Evolutionary conservation across 768 basidiomycete species (phyloP), one percentile per base, ranked within the genome.

Genomic region (Jaapia argillacea): DNA sequence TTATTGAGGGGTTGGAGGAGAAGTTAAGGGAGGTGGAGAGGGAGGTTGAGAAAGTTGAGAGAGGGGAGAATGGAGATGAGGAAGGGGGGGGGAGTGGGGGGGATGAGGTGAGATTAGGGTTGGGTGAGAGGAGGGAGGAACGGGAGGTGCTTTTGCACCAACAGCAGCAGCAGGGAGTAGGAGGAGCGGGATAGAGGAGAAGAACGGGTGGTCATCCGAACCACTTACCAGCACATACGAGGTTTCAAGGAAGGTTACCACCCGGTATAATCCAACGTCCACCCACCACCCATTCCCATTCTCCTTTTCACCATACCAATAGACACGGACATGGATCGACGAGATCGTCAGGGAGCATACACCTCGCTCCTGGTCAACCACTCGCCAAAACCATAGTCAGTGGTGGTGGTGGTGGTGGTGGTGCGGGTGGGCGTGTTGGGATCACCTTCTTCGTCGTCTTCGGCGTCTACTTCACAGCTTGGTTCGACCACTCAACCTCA

Each of bases 1-100:
- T 71, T 12, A 66, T 90, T 14, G 70, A 70, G 1, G 84, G 84
- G 47, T 67, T 90, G 33, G 85, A 86, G 59, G 71, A 74, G 40
- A 75, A 80, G 57, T 64, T 89, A 35, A 64, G 64, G 46, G 72
- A 72, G 35, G 65, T 63, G 39, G 59, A 62, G 39, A 63, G 54
- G 24, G 70, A 74, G 50, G 59, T 72, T 12, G 74, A 74, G 33
- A 68, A 61, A 39, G 69, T 59, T 40, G 70, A 74, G 46, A 70
- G 70, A 41, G 64, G 61, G 85, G 40, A 71, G 75, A 50, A 63
- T 64, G 21, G 80, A 88, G 58, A 73, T 85, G 18, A 76, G 79
- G 54, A 43, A 64, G 45, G 48, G 64, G 41, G 60, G 41, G 60
- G 66, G 46, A 39, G 46, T 37, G 59, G 60, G 42, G 60, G 58